These are phyloP conservation scores for Nannizzia gypsea DNA, from an alignment of 2,329 filamentous ascomycete genomes.

Conservation along the genomic window DNA sequence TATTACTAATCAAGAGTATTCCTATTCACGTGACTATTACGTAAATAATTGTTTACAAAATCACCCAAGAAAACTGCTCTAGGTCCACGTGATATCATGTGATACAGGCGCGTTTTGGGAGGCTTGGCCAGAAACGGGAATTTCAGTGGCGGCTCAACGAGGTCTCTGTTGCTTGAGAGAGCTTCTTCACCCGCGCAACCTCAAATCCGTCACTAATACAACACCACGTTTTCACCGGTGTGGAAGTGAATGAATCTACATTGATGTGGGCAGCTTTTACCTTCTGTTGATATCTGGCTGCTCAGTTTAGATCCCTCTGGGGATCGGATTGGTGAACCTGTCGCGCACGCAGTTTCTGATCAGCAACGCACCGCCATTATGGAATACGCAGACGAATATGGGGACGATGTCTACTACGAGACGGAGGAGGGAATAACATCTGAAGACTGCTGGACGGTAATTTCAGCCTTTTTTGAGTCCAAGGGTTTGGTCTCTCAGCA, in stretches of 20 bases:
- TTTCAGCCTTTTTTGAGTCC: constrained; percentile 88
- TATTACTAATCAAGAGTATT: too few relatives aligned
- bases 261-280: background rate
- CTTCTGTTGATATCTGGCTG: background rate
- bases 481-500: constrained; percentile 97
- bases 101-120: background rate
- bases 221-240: background rate
- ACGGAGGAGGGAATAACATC: constrained; percentile 69
- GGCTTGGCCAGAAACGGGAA: background rate
- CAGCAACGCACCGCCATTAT: constrained; percentile 23
- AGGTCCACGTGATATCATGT: background rate
- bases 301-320: constrained; percentile 7
- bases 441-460: constrained; percentile 97
- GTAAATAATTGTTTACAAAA: too few relatives aligned
- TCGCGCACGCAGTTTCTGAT: background rate
- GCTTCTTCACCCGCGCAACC: background rate
- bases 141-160: constrained; percentile 6
- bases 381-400: constrained; percentile 54
- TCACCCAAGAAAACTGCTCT: too few relatives aligned
- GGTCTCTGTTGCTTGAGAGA: background rate
- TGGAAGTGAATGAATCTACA: background rate
- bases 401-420: constrained; percentile 56
- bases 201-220: background rate
- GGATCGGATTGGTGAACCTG: constrained; percentile 5
- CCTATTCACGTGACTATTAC: too few relatives aligned